Conservation (phyloP, 2,329 filamentous ascomycete genomes). For the Hypoxylon sp. region DNA sequence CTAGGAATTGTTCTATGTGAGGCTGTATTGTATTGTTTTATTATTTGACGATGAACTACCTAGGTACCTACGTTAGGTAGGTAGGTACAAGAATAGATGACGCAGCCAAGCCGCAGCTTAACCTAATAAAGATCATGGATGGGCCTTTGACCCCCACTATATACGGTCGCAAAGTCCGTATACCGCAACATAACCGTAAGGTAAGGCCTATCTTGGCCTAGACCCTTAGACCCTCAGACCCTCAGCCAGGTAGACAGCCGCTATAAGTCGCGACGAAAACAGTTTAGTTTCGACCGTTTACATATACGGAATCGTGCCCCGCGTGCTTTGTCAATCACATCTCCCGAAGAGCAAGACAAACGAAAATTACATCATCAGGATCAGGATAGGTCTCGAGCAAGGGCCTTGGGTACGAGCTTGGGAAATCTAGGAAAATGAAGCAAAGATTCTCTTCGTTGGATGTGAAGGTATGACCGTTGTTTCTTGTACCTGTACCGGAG, state of each 20-base stretch:
- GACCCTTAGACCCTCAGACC: no score
- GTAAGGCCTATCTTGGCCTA: no score
- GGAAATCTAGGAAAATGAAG: constrained; percentile 58
- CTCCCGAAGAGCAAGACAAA: not conserved
- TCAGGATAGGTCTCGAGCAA: not conserved
- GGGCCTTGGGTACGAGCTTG: not conserved
- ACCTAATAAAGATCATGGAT: no score
- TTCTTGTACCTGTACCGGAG: not conserved
- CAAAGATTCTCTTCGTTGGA: constrained; percentile 69
- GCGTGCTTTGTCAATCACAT: constrained; percentile 14
- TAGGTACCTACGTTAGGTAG: no score
- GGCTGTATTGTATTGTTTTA: no score
- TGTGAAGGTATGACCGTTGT: constrained; percentile 59
- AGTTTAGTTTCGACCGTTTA: not conserved
- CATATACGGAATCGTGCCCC: constrained; percentile 19
- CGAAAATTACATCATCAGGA: not conserved
- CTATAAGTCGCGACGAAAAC: not conserved
- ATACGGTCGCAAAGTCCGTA: no score
- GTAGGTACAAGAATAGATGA: no score
- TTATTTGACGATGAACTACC: no score
- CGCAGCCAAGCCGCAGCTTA: no score
- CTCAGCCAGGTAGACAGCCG: not conserved
- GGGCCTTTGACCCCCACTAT: no score
- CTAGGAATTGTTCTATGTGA: no score
- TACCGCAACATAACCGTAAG: no score